Conservation (phyloP, 2,329 filamentous ascomycete genomes). For the Shiraia sp. region DNA sequence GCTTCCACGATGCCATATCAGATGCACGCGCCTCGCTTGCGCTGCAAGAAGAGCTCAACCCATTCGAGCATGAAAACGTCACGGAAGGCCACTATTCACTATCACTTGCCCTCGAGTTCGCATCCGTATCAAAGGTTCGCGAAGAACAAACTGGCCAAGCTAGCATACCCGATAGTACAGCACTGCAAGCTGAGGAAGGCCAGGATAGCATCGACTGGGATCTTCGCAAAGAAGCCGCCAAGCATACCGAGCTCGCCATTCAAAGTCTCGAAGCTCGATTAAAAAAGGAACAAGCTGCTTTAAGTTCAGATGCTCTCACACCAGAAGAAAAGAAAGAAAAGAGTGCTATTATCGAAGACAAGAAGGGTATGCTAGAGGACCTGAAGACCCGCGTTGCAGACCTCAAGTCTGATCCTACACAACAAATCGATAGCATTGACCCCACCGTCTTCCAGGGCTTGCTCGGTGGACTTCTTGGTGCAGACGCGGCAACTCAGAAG, state of each 20-base stretch:
- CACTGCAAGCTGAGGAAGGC: slow-evolving; percentile 38
- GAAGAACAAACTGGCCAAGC: slow-evolving; percentile 53
- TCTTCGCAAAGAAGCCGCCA: slow-evolving; percentile 71
- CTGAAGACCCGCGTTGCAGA: slow-evolving; percentile 70
- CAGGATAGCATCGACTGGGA: slow-evolving; percentile 66
- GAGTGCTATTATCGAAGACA: slow-evolving; percentile 63
- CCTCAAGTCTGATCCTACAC: slow-evolving; percentile 63
- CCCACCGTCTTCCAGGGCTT: slow-evolving; percentile 60
- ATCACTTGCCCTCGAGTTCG: slow-evolving; percentile 91
- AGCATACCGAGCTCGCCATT: slow-evolving; percentile 74
- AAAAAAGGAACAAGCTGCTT: slow-evolving; percentile 68
- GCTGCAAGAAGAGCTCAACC: slow-evolving; percentile 78
- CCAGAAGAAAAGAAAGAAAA: slow-evolving; percentile 69
- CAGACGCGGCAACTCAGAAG: slow-evolving; percentile 63
- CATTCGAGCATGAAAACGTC: slow-evolving; percentile 79
- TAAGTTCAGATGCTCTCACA: slow-evolving; percentile 53
- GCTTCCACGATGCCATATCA: slow-evolving; percentile 83
- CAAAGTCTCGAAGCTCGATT: slow-evolving; percentile 72
- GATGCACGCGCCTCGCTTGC: slow-evolving; percentile 79
- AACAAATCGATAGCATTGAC: slow-evolving; percentile 46
- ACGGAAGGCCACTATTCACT: slow-evolving; percentile 97
- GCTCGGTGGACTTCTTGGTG: slow-evolving; percentile 66
- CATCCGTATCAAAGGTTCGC: slow-evolving; percentile 70
- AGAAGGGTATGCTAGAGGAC: slow-evolving; percentile 76
- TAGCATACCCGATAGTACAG: slow-evolving; percentile 37